Base-by-base conservation (phyloP, 495 filamentous ascomycete genomes). In the Xylaria acuta region DNA sequence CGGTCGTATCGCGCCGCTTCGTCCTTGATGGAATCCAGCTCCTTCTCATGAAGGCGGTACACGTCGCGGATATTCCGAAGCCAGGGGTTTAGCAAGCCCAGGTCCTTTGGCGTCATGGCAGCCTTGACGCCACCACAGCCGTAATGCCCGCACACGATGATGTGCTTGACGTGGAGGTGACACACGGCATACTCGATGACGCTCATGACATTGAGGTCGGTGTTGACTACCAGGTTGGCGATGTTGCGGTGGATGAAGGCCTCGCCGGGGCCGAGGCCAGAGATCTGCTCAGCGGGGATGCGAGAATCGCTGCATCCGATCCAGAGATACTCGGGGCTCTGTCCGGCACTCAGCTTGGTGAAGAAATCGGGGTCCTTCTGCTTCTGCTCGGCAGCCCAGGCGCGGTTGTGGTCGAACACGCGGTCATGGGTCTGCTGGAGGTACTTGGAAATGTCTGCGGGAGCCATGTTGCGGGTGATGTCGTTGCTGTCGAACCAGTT, bases 211-310 rank as follows among this genome's bases (percentile, higher is more conserved):
- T 88, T 89, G 45, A 89, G 83, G 67, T 89, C 87, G 54, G 82
- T 88, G 77, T 85, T 86, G 77, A 84, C 83, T 54, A 90, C 85
- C 59, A 91, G 77, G 82, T 90, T 90, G 70, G 88, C 89, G 73
- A 91, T 90, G 84, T 90, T 90, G 76, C 88, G 85, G 79, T 90
- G 88, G 65, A 90, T 84, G 75, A 90, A 90, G 66, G 85, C 84
- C 64, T 90, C 88, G 60, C 89, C 89, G 53, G 89, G 86, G 41
- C 82, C 78, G n/a, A 90, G 80, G 47, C 89, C 88, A 34, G 87
- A 85, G 76, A 91, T 84, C 72, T 84, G 83, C 78, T 89, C 88
- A 51, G 88, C 89, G 34, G 89, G 89, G 73, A 90, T 88, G 70
- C 89, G 87, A 54, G 86, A 88, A 78, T 91, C 89, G 78, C 84